Percentiles rank a stretch among this genome's conserved stretches.
Evolutionary conservation across 768 basidiomycete genomes (phyloP).

Genomic region (Lentinula aciculospora): DNA sequence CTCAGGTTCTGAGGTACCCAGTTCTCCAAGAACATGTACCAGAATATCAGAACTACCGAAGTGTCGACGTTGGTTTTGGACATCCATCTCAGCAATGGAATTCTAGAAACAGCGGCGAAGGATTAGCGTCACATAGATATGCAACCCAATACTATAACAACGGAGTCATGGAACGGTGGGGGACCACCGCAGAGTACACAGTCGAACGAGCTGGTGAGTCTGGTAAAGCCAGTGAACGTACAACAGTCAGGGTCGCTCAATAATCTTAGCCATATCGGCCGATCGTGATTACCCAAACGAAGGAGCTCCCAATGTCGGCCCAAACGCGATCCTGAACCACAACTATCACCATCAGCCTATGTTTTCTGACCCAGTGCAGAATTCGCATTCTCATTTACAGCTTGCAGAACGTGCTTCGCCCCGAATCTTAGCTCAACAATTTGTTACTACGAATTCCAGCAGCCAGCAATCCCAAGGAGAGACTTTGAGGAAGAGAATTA

Average conservation of each 20-base stretch:
- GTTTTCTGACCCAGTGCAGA: background rate
- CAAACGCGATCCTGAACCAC: background rate
- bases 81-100: background rate
- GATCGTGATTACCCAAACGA: constrained; percentile 4
- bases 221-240: background rate
- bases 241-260: background rate
- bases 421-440: background rate
- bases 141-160: background rate
- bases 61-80: background rate
- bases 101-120: background rate
- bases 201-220: background rate
- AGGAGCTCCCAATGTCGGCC: background rate
- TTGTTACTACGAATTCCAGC: background rate
- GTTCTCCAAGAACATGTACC: background rate
- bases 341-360: background rate
- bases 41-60: background rate
- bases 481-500: background rate
- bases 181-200: background rate
- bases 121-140: background rate
- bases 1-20: background rate
- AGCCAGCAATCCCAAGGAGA: background rate
- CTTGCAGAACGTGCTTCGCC: background rate
- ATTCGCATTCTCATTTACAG: background rate
- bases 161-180: background rate
- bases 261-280: background rate